Evolutionary conservation across 257 asterid genomes (phyloP).

Genomic region (Solanum paucissectum): DNA sequence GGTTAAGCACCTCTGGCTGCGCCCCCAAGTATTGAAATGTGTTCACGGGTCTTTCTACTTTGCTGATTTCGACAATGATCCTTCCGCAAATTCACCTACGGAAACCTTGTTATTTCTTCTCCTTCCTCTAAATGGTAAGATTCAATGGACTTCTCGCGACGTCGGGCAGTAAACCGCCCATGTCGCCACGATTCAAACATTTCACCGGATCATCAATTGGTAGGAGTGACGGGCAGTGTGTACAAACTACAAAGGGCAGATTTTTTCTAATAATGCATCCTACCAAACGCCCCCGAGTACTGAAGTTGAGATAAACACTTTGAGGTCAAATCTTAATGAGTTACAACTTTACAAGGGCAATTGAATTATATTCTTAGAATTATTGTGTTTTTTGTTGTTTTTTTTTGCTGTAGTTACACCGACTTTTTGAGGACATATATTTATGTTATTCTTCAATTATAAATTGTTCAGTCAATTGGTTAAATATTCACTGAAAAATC

Average conservation of each 20-base stretch:
- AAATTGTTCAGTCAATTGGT: neutral
- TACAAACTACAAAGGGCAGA: no score
- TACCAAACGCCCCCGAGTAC: no score
- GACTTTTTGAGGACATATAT: neutral
- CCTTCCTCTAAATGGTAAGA: conserved; percentile 7
- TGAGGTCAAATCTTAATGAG: neutral
- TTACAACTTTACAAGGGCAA: neutral
- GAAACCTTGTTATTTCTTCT: conserved; percentile 4
- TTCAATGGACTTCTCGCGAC: neutral
- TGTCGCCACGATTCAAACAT: no score
- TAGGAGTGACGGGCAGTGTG: no score
- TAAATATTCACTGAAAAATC: neutral
- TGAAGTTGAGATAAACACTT: neutral
- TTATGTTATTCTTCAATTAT: neutral
- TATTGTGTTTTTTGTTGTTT: no score
- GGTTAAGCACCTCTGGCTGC: no score
- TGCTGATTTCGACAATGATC: neutral
- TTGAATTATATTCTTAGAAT: neutral
- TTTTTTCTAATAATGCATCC: no score
- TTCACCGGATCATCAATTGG: no score
- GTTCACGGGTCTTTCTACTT: neutral
- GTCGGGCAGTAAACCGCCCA: neutral
- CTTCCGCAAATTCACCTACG: conserved; percentile 2
- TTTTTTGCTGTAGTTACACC: neutral
- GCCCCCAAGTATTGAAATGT: no score